Conservation (phyloP, 2,329 filamentous ascomycete species). For the Hymenoscyphus scutula region DNA sequence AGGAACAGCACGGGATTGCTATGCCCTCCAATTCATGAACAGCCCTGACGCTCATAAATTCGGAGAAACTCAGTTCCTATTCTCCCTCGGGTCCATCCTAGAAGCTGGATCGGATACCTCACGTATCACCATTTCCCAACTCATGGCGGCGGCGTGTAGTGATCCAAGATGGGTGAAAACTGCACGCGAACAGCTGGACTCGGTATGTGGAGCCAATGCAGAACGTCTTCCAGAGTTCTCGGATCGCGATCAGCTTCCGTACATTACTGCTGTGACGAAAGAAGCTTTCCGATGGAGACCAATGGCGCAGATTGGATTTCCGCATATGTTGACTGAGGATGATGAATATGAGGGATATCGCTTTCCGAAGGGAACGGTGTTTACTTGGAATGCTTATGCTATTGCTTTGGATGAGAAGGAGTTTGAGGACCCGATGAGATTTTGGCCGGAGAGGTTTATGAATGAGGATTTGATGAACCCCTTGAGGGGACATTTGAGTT, state of each 20-base stretch:
- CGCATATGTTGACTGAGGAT: conserved; percentile 51
- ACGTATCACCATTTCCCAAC: conserved; percentile 36
- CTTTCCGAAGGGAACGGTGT: conserved; percentile 43
- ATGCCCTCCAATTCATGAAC: conserved; percentile 35
- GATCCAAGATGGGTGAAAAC: conserved; percentile 23
- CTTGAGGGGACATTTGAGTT: conserved; percentile 35
- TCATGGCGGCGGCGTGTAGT: conserved; percentile 34
- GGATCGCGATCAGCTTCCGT: conserved; percentile 44
- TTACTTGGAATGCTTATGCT: conserved; percentile 40
- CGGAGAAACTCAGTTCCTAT: conserved; percentile 31
- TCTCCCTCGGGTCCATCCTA: conserved; percentile 39
- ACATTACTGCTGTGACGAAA: conserved; percentile 46
- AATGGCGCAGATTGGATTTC: conserved; percentile 48
- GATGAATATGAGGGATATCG: conserved; percentile 45
- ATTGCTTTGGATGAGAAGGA: conserved; percentile 44
- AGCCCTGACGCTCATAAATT: conserved; percentile 27
- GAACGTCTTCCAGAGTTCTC: conserved; percentile 46
- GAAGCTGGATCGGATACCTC: conserved; percentile 46
- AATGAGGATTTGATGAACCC: conserved; percentile 39
- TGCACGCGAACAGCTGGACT: conserved; percentile 44
- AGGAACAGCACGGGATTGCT: conserved; percentile 33
- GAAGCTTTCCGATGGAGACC: conserved; percentile 47
- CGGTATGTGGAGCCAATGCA: conserved; percentile 39
- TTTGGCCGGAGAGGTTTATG: conserved; percentile 47
- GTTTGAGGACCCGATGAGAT: conserved; percentile 46